Percentiles rank a stretch among this genome's conserved stretches.
Evolutionary conservation across 1,139 yeast genomes (phyloP).

Genomic region (Debaryomycetaceae sp.): DNA sequence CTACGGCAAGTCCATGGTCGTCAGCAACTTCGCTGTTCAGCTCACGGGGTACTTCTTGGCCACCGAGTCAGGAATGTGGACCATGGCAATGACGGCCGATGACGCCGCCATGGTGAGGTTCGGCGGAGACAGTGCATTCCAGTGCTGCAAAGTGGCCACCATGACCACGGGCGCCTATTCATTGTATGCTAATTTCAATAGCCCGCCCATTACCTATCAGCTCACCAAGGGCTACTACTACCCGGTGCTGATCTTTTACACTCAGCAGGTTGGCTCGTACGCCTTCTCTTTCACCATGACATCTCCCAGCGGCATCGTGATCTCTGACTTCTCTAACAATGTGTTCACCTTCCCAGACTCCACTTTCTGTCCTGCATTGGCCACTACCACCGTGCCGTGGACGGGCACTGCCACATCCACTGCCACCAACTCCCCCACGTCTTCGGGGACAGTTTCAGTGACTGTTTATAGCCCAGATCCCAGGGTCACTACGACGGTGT

Average conservation of each 20-base stretch:
- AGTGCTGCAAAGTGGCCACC: conserved; percentile 18
- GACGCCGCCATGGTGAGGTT: conserved; percentile 19
- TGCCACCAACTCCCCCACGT: not conserved
- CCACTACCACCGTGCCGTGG: conserved; percentile 4
- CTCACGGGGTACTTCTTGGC: conserved; percentile 21
- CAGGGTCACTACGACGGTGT: not conserved
- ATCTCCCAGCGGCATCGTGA: conserved; percentile 7
- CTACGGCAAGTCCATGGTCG: conserved; percentile 10
- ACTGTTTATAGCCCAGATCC: conserved; percentile 3
- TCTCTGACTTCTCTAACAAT: conserved; percentile 5
- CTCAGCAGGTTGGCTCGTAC: conserved; percentile 8
- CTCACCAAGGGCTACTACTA: conserved; percentile 10
- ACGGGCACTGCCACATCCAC: conserved; percentile 5
- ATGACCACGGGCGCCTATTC: not conserved
- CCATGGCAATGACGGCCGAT: conserved; percentile 16
- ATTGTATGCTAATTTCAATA: conserved; percentile 4
- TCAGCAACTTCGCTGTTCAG: conserved; percentile 17
- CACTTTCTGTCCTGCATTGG: conserved; percentile 3
- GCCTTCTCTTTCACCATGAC: conserved; percentile 10
- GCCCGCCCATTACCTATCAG: not conserved
- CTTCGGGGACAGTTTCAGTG: conserved; percentile 2
- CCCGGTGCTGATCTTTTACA: conserved; percentile 6
- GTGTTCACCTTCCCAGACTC: conserved; percentile 7
- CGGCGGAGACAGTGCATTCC: conserved; percentile 20
- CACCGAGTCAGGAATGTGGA: conserved; percentile 17